These are phyloP conservation scores for Diplodia mutila DNA, from an alignment of 2,329 filamentous ascomycete genomes.

Conservation along the genomic window DNA sequence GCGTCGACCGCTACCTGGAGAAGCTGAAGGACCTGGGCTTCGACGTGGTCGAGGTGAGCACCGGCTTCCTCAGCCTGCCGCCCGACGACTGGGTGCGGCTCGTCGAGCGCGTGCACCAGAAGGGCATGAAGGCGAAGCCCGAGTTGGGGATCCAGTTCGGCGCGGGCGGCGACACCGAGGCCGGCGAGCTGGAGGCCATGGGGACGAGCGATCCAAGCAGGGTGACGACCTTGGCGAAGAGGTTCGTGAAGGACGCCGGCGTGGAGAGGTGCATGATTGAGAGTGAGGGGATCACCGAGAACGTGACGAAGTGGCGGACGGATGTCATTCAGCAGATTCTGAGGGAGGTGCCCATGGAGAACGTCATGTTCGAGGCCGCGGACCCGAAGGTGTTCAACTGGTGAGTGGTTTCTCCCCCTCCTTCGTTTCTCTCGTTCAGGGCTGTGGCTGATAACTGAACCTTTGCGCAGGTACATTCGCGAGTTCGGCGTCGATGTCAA, in stretches of 20 bases:
- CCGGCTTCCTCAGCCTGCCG: conserved; percentile 54
- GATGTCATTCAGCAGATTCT: conserved; percentile 59
- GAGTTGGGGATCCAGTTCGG: conserved; percentile 63
- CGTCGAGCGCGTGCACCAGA: conserved; percentile 44
- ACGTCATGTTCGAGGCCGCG: conserved; percentile 63
- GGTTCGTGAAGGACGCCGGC: conserved; percentile 53
- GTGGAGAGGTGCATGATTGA: conserved; percentile 63
- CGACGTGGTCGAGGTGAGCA: conserved; percentile 59
- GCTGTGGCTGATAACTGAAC: too few relatives aligned
- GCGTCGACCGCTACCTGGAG: conserved; percentile 57
- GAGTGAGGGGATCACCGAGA: conserved; percentile 63
- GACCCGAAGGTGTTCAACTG: conserved; percentile 60
- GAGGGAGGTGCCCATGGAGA: conserved; percentile 55
- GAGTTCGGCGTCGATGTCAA: conserved; percentile 63
- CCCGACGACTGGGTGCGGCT: conserved; percentile 30
- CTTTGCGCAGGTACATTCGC: conserved; percentile 47
- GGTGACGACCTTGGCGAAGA: conserved; percentile 53
- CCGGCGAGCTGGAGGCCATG: conserved; percentile 51
- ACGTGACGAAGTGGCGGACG: conserved; percentile 57
- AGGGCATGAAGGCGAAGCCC: conserved; percentile 57
- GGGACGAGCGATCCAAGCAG: conserved; percentile 56
- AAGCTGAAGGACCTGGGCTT: conserved; percentile 59
- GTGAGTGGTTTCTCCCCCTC: conserved; percentile 5
- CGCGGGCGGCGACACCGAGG: conserved; percentile 58
- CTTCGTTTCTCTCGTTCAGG: too few relatives aligned